These are phyloP conservation scores for Trametes meyenii DNA, from an alignment of 768 basidiomycete genomes.

Conservation along the genomic window DNA sequence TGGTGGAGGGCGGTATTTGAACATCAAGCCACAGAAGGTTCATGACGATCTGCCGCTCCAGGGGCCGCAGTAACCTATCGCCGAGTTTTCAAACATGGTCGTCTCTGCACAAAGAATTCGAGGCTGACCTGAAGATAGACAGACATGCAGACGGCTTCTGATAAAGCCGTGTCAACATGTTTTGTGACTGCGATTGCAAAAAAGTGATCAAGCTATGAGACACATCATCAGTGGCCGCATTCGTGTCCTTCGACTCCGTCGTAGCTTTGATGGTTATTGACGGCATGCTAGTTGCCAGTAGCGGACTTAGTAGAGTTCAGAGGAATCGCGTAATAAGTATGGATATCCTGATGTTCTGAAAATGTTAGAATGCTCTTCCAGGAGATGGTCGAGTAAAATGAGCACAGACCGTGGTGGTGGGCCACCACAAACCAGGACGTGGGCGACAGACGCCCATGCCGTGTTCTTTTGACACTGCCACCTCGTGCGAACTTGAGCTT, in stretches of 20 bases:
- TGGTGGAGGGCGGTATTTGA: constrained; percentile 62
- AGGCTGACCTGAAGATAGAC: constrained; percentile 78
- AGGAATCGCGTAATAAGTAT: no score
- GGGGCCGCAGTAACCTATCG: constrained; percentile 67
- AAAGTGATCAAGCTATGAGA: constrained; percentile 79
- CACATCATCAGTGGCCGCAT: constrained; percentile 2
- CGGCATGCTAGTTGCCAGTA: constrained; percentile 21
- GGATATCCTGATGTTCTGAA: no score
- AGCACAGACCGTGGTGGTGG: neutral
- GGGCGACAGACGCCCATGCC: neutral
- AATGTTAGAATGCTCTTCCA: neutral
- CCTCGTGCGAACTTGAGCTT: constrained; percentile 7
- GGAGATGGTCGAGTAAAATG: neutral
- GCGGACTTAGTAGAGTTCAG: no score
- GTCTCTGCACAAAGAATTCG: neutral
- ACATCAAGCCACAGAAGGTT: constrained; percentile 88
- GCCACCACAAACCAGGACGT: constrained; percentile 2
- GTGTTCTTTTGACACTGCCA: constrained; percentile 7
- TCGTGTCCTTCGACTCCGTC: constrained; percentile 8
- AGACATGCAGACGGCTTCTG: constrained; percentile 87
- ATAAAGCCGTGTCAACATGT: constrained; percentile 76
- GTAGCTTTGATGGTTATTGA: constrained; percentile 21
- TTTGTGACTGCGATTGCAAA: constrained; percentile 79
- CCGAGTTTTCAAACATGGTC: neutral
- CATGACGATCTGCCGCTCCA: constrained; percentile 87